These are phyloP conservation scores for Andrographis paniculata DNA, from an alignment of 305 asterid species.

Conservation along the genomic window DNA sequence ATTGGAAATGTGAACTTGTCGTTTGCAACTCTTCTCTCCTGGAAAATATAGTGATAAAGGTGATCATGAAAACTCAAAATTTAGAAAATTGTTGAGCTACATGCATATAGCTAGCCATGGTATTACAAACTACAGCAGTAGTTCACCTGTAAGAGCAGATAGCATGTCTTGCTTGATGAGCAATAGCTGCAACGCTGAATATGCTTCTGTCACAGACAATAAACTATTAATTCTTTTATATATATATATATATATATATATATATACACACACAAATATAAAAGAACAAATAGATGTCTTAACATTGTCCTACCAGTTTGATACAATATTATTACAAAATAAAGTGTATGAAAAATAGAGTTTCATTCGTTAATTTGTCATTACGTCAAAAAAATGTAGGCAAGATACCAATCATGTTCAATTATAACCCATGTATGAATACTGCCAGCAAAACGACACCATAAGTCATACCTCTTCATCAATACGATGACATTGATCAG, in stretches of 20 bases:
- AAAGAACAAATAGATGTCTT: background rate
- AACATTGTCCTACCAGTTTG: too few relatives aligned
- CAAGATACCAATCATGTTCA: background rate
- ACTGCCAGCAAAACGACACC: slow-evolving; percentile 10
- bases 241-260: too few relatives aligned
- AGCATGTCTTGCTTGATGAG: slow-evolving; percentile 81
- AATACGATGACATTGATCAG: slow-evolving; percentile 39
- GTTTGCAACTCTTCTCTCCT: slow-evolving; percentile 64
- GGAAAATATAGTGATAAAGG: slow-evolving; percentile 23
- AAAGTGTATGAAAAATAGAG: too few relatives aligned
- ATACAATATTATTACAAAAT: too few relatives aligned
- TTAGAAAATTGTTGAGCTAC: slow-evolving; percentile 4
- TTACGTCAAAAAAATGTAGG: background rate
- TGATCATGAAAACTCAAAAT: slow-evolving; percentile 5
- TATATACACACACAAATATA: too few relatives aligned
- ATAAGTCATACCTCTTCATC: slow-evolving; percentile 61
- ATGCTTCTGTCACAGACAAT: slow-evolving; percentile 59
- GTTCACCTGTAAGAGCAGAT: slow-evolving; percentile 74
- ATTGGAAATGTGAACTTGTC: slow-evolving; percentile 64
- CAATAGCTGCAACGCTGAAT: slow-evolving; percentile 63
- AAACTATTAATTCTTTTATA: slow-evolving; percentile 16
- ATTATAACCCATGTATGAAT: background rate
- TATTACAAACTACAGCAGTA: slow-evolving; percentile 17
- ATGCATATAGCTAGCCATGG: slow-evolving; percentile 16
- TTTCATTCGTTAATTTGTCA: too few relatives aligned